These are phyloP conservation scores for Sicyos edulis DNA, from an alignment of 306 rosid species.

Conservation along the genomic window DNA sequence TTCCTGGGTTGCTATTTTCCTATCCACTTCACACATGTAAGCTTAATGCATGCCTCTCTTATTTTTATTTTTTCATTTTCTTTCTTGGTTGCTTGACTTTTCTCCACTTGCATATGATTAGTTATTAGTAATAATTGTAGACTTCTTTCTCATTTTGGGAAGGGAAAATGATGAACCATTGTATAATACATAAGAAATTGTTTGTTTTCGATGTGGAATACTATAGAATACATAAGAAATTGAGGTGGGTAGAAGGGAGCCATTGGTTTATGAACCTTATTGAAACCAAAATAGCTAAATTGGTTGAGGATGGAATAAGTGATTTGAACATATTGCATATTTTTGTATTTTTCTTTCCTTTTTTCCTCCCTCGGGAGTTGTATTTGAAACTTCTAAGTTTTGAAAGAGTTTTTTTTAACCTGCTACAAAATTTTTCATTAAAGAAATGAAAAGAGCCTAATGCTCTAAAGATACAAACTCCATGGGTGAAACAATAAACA, in stretches of 20 bases:
- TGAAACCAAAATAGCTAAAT: neutral
- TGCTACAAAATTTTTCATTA: too few species aligned
- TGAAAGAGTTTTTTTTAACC: neutral
- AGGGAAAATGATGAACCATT: neutral
- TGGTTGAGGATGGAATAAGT: neutral
- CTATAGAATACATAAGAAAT: neutral
- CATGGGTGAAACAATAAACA: too few species aligned
- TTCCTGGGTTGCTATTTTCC: constrained; percentile 83
- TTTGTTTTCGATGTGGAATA: neutral
- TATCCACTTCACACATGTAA: constrained; percentile 94
- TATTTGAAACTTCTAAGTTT: too few species aligned
- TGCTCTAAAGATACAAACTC: too few species aligned
- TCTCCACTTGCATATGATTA: constrained; percentile 17
- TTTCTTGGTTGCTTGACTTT: constrained; percentile 23
- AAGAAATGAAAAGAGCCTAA: too few species aligned
- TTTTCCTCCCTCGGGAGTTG: too few species aligned
- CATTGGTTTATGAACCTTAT: neutral
- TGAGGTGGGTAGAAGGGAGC: neutral
- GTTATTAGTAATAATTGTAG: neutral
- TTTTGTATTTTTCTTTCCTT: too few species aligned
- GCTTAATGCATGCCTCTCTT: constrained; percentile 27
- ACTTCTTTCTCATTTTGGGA: neutral
- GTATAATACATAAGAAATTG: neutral
- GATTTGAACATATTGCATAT: neutral
- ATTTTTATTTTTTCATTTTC: neutral